Percentiles rank a stretch among this genome's conserved stretches.
Conservation (phyloP, 2,329 filamentous ascomycete genomes). For the Juglanconis oblonga region DNA sequence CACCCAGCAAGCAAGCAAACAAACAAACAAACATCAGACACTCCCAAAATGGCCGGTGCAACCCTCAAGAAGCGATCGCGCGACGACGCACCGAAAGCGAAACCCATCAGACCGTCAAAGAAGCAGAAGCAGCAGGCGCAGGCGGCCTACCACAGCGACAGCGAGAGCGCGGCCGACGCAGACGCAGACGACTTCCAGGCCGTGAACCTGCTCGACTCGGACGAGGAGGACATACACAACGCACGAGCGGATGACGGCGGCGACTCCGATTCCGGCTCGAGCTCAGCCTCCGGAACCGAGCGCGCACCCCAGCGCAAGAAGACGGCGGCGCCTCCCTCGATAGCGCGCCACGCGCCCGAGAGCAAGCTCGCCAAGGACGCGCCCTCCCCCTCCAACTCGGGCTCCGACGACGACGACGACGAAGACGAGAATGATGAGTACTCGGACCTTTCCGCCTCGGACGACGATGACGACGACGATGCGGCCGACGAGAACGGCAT, state of each 20-base stretch:
- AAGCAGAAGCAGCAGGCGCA: slow-evolving; percentile 46
- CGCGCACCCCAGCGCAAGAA: slow-evolving; percentile 22
- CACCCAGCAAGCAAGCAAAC: background rate
- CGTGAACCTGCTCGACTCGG: slow-evolving; percentile 54
- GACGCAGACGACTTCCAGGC: slow-evolving; percentile 43
- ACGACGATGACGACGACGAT: slow-evolving; percentile 29
- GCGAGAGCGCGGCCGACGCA: slow-evolving; percentile 31
- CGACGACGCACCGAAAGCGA: slow-evolving; percentile 29
- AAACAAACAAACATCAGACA: background rate
- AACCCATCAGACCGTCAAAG: slow-evolving; percentile 43
- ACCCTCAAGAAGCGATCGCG: slow-evolving; percentile 31
- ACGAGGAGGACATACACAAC: slow-evolving; percentile 55
- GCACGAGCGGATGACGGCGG: slow-evolving; percentile 48
- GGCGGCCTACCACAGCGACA: slow-evolving; percentile 47
- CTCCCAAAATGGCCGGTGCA: slow-evolving; percentile 27
- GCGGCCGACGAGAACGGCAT: slow-evolving; percentile 36
- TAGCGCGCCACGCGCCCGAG: slow-evolving; percentile 22
- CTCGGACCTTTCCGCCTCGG: slow-evolving; percentile 36
- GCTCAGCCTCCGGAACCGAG: slow-evolving; percentile 36
- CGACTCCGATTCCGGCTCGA: slow-evolving; percentile 25
- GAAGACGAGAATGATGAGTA: slow-evolving; percentile 34
- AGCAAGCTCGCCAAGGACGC: slow-evolving; percentile 30
- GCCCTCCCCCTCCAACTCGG: slow-evolving; percentile 14
- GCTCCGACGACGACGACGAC: slow-evolving; percentile 22
- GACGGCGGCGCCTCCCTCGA: slow-evolving; percentile 17